Conservation (phyloP, 2,329 filamentous ascomycete species). For the Cladosporium velox region DNA sequence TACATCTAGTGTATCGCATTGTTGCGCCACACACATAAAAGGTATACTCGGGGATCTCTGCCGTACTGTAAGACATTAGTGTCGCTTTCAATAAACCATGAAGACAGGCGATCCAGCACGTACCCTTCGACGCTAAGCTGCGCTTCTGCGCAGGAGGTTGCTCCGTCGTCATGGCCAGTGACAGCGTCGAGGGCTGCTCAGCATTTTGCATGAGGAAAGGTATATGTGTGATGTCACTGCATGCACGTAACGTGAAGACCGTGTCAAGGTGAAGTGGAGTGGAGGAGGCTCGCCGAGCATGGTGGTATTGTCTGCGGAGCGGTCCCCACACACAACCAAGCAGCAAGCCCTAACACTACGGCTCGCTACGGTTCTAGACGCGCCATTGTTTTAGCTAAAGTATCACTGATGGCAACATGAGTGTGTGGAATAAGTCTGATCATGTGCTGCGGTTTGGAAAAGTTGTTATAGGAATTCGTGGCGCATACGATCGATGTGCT, state of each 20-base stretch:
- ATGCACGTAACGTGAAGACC: background rate
- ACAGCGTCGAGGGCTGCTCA: background rate
- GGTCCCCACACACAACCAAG: background rate
- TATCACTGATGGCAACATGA: background rate
- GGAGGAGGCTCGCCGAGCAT: background rate
- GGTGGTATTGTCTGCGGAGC: background rate
- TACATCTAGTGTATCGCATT: background rate
- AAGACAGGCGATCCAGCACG: background rate
- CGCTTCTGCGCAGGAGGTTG: slow-evolving; percentile 13
- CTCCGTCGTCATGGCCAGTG: slow-evolving; percentile 7
- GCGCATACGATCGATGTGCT: background rate
- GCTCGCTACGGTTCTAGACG: background rate
- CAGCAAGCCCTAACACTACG: background rate
- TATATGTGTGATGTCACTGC: background rate
- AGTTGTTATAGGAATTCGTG: background rate
- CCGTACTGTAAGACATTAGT: background rate
- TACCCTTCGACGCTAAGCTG: slow-evolving; percentile 13
- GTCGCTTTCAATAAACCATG: background rate
- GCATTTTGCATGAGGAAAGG: background rate
- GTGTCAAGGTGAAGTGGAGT: background rate
- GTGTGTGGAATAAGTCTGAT: background rate
- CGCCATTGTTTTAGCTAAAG: background rate
- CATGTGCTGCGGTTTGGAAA: background rate
- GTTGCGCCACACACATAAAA: background rate
- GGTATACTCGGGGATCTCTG: background rate